Evolutionary conservation across 2,329 filamentous ascomycete species (phyloP).

Genomic region (Calonectria hawksworthii): DNA sequence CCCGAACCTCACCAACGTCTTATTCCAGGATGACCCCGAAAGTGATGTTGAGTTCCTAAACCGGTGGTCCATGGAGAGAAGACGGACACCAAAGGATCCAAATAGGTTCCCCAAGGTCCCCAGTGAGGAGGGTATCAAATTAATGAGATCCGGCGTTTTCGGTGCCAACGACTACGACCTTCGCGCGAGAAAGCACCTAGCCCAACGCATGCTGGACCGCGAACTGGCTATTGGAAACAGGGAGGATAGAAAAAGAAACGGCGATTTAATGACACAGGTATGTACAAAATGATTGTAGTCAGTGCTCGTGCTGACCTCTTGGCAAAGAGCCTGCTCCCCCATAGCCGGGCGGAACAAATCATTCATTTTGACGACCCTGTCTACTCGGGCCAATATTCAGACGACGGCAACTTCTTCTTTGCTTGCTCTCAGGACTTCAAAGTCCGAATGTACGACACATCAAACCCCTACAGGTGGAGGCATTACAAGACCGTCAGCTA

Average conservation of each 20-base stretch:
- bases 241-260: constrained; percentile 71
- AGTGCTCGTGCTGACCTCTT: constrained; percentile 21
- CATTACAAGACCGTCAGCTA: constrained; percentile 94
- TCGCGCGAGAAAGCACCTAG: constrained; percentile 71
- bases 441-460: constrained; percentile 97
- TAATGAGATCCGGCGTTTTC: constrained; percentile 89
- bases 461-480: constrained; percentile 94
- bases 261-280: constrained; percentile 77
- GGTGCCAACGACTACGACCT: constrained; percentile 74
- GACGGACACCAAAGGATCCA: constrained; percentile 59
- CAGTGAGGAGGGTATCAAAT: constrained; percentile 78
- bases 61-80: constrained; percentile 61
- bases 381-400: constrained; percentile 96
- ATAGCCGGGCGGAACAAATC: constrained; percentile 83
- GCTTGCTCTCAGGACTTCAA: constrained; percentile 92
- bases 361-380: constrained; percentile 89
- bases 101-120: constrained; percentile 86
- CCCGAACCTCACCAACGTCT: constrained; percentile 52
- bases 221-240: constrained; percentile 81
- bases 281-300: constrained; percentile 28
- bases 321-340: constrained; percentile 79
- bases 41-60: constrained; percentile 50
- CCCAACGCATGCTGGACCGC: constrained; percentile 81
- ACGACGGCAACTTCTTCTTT: constrained; percentile 98
- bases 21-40: constrained; percentile 56